Evolutionary conservation across 1,284 basidiomycete species (phyloP), one percentile per base, ranked within the genome.

Genomic region (Leccinum angustisporum): DNA sequence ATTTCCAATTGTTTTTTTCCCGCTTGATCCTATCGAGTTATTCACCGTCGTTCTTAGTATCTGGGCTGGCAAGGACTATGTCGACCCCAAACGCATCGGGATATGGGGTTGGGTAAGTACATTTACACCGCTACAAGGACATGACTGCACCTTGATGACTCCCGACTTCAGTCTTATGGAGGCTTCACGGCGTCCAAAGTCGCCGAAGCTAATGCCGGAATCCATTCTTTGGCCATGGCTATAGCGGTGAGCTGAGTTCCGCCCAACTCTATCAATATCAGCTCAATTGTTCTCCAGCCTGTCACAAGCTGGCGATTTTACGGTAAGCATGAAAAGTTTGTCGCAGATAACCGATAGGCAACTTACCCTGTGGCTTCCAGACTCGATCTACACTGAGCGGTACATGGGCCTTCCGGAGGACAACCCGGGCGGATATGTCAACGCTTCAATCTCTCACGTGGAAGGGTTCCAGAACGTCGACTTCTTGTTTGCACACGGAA

Each of bases 131-230:
- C 46, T 48, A 14, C 13, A 21, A 48, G 13, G 46, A 48, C 21
- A 14, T 14, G 7, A 11, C 30, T 33, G n/a, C 21, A 33, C 25
- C 30, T 60, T 69, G 4, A 70, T 59, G n/a, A 18, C 13, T 53
- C 6, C 54, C 13, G 54, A 51, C 61, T 56, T 14, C 69, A 94
- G 94, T 94, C 91, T 13, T 97, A 95, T 69, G 95, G 95, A 11
- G 95, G 95, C 0, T 98, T 94, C 76, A 92, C 97, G 89, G 90
- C 90, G 57, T 86, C 89, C 62, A 97, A 97, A 75, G 86, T 95
- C 5, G 83, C 91, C n/a, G 95, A 98, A 77, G 90, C 90, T 5
- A 79, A 91, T 72, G 90, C 87, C 13, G 91, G 91, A 9, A 83
- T 97, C 25, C 94, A 98, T 76, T 89, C 88, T 4, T 79, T 98